Evolutionary conservation across 1,284 basidiomycete species (phyloP), one percentile per base, ranked within the genome.

Genomic region (Irpex rosettiformis): DNA sequence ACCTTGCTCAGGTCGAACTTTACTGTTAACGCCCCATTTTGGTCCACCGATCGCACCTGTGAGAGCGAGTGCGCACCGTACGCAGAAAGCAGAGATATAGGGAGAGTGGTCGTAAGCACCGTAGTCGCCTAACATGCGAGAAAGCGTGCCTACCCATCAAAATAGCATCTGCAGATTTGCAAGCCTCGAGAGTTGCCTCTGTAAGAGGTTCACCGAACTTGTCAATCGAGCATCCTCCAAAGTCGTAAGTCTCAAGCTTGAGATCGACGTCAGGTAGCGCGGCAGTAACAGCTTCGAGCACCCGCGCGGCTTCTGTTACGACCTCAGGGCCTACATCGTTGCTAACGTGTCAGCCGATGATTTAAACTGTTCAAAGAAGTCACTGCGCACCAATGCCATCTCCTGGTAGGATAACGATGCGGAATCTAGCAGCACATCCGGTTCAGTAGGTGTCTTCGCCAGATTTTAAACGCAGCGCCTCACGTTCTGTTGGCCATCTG

Each of bases 201-300:
- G 97, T 95, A 1, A 99, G 78, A 51, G 97, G 88, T 64, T 91
- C 85, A 37, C 94, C 93, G 52, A 83, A 73, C 52, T 84, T 83
- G 73, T 99, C 97, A 70, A 99, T 98, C 5, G 95, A 96, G 65
- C 84, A 86, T 57, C 97, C 97, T 51, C 97, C 97, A 72, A 99
- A 98, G 62, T 89, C 81, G 72, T 94, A 85, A 21, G 79, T 73
- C 67, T 90, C 84, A 61, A 98, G 85, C 64, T 85, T 80, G 72
- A 98, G 84, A 58, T 91, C 81, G 57, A 89, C 75, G 42, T 85
- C 83, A 33, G 79, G 65, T 21, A 85, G 86, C 54, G 79, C 78
- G 13, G 79, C 78, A 1, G 88, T 87, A 58, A 98, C 76, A 5
- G 84, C 76, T 64, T 96, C 78, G 60, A 99, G 84, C 2, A 98